Evolutionary conservation across 345 rosid species (phyloP).

Genomic region (Firmiana major): DNA sequence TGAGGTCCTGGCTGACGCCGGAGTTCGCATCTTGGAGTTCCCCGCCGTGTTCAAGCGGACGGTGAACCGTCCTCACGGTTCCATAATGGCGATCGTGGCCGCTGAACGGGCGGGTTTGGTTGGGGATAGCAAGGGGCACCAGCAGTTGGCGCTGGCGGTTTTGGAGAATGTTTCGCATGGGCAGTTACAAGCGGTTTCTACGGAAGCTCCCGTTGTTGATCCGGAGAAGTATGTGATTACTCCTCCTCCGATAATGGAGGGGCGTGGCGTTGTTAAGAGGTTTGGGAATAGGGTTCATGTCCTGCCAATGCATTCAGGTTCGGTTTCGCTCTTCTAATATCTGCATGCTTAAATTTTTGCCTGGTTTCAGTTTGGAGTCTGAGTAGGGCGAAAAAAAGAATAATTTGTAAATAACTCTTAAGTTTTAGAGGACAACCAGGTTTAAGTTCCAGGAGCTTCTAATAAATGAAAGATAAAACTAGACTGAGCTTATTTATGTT

Average conservation of each 20-base stretch:
- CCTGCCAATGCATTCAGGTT: conserved; percentile 97
- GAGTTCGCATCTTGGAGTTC: conserved; percentile 69
- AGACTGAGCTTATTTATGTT: not conserved
- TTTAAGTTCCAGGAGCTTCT: not conserved
- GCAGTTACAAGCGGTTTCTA: conserved; percentile 77
- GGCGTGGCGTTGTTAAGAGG: conserved; percentile 77
- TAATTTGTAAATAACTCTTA: not conserved
- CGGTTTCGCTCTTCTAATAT: not conserved
- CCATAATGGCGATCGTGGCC: conserved; percentile 53
- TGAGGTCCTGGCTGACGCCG: conserved; percentile 54
- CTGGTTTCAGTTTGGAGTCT: not conserved
- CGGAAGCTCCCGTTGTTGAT: conserved; percentile 45
- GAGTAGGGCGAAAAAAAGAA: not conserved
- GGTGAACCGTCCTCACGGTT: conserved; percentile 74
- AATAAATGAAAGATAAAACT: not conserved
- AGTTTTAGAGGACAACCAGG: not conserved
- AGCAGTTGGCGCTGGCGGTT: conserved; percentile 33
- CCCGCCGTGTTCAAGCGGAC: conserved; percentile 54
- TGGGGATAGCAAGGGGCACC: conserved; percentile 48
- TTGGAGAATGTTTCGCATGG: conserved; percentile 62
- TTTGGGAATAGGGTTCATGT: conserved; percentile 68
- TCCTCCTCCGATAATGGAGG: conserved; percentile 81
- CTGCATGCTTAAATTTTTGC: not conserved
- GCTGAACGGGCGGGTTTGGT: conserved; percentile 56
- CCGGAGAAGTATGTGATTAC: conserved; percentile 61